Percentiles rank a stretch among this genome's conserved stretches.
Evolutionary conservation across 129 eudicot genomes (phyloP).

Genomic region (Calendula officinalis): DNA sequence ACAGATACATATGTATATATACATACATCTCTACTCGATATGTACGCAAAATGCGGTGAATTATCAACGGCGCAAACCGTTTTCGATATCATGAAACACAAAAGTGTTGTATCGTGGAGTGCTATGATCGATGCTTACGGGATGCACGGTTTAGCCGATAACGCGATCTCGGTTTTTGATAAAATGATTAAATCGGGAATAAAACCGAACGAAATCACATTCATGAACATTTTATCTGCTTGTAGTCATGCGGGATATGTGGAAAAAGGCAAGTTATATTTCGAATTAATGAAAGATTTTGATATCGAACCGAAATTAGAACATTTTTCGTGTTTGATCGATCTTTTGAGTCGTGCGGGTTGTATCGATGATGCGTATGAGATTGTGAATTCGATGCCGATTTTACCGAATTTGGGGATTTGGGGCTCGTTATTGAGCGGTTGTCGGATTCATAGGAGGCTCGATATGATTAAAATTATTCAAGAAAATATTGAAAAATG

Average conservation of each 20-base stretch:
- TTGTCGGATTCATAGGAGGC: constrained; percentile 61
- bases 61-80: constrained; percentile 48
- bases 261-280: constrained; percentile 59
- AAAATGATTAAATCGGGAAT: constrained; percentile 50
- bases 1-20: constrained; percentile 20
- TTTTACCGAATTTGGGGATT: constrained; percentile 48
- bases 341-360: constrained; percentile 77
- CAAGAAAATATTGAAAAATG: constrained; percentile 39
- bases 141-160: constrained; percentile 56
- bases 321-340: constrained; percentile 68
- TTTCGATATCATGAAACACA: constrained; percentile 51
- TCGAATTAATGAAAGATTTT: constrained; percentile 52
- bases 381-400: constrained; percentile 54
- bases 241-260: constrained; percentile 87
- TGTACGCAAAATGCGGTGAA: constrained; percentile 86
- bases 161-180: constrained; percentile 41
- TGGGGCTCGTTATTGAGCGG: constrained; percentile 82
- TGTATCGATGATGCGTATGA: constrained; percentile 55
- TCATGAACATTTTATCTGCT: constrained; percentile 69
- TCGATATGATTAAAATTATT: constrained; percentile 54
- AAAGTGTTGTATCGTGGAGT: constrained; percentile 73
- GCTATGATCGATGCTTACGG: constrained; percentile 74
- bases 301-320: constrained; percentile 52
- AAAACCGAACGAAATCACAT: constrained; percentile 62
- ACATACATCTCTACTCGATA: constrained; percentile 62